Evolutionary conservation across 2,329 filamentous ascomycete species (phyloP).

Genomic region (Endothia cerciana): DNA sequence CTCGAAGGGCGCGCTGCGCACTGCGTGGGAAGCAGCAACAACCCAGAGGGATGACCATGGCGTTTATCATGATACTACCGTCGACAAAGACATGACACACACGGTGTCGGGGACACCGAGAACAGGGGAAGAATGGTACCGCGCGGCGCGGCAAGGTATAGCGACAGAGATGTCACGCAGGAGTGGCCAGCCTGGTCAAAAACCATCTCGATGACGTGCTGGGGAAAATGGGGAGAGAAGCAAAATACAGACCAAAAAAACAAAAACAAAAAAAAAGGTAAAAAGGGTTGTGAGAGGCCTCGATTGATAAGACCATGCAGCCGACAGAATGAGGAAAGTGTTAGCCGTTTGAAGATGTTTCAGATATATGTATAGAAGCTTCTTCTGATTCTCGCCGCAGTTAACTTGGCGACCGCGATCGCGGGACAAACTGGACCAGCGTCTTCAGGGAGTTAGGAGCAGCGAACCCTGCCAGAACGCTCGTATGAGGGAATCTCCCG

Average conservation of each 20-base stretch:
- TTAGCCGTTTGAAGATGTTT: background rate
- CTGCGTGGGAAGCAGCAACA: background rate
- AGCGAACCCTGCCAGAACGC: background rate
- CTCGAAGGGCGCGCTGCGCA: background rate
- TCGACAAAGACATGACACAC: background rate
- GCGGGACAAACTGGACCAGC: background rate
- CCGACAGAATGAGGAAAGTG: slow-evolving; percentile 10
- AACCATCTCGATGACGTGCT: background rate
- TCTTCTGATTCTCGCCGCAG: too few relatives aligned
- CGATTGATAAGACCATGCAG: slow-evolving; percentile 7
- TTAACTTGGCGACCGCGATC: background rate
- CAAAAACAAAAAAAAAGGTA: background rate
- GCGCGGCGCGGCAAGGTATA: background rate
- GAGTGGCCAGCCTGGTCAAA: background rate
- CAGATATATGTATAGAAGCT: too few relatives aligned
- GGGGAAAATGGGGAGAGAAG: background rate
- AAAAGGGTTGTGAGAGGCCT: background rate
- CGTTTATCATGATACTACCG: background rate
- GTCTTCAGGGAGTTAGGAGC: background rate
- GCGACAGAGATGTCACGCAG: background rate
- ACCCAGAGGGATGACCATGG: background rate
- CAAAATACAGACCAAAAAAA: too few relatives aligned
- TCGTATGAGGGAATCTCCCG: background rate
- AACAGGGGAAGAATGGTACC: background rate
- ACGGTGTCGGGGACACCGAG: background rate